phyloP scores from a whole-genome alignment of 208 protist species.

The Crithidia thermophila region DNA sequence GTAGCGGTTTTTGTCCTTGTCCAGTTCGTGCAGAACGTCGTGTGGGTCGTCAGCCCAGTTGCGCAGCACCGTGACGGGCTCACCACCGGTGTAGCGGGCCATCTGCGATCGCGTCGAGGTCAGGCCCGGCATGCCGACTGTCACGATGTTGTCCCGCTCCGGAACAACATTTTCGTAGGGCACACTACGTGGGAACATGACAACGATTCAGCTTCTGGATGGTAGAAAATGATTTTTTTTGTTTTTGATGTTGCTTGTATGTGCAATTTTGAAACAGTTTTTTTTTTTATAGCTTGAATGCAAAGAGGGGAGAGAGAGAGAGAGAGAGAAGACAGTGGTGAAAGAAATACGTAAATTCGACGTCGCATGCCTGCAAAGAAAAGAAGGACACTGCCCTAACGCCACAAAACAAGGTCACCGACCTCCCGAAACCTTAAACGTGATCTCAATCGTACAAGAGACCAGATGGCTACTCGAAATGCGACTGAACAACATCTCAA shows the following conservation, averaged over 20 bases:
- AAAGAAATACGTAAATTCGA: neutral
- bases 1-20: constrained; percentile 24
- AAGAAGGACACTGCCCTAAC: no score
- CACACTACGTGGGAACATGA: constrained; percentile 57
- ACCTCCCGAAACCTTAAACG: no score
- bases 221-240: no score
- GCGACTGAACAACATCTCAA: no score
- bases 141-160: constrained; percentile 77
- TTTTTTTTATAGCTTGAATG: no score
- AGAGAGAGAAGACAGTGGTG: no score
- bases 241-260: no score
- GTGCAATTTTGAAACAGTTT: no score
- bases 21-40: constrained; percentile 17
- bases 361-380: neutral
- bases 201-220: neutral
- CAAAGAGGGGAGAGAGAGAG: neutral
- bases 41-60: constrained; percentile 52
- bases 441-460: no score
- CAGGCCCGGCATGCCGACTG: constrained; percentile 76
- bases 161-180: constrained; percentile 67
- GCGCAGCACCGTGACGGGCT: constrained; percentile 67
- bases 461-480: no score
- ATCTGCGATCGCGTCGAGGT: constrained; percentile 67
- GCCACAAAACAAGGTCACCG: no score
- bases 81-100: constrained; percentile 69